Base-by-base conservation (phyloP, 2,329 filamentous ascomycete species). In the Scytalidium lignicola region DNA sequence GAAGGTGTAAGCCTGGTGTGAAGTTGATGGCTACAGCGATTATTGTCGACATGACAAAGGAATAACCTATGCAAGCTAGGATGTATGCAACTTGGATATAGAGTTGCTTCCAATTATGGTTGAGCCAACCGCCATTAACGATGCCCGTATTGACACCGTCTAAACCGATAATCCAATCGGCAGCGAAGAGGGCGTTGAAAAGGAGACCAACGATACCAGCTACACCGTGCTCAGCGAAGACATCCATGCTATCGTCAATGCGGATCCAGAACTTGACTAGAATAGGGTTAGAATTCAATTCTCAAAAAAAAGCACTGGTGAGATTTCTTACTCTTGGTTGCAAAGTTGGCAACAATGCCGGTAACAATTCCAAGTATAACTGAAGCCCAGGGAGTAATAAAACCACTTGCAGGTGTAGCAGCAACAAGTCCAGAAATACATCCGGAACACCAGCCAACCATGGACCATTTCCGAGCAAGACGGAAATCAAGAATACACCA, bases 401-500 rank as follows among this genome's bases (percentile, higher is more conserved):
- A 84, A 59, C 83, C 83, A 40, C 82, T 85, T 21, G 83, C 82
- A 15, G 83, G 83, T 23, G 83, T 86, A 44, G 83, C 83, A 51
- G 83, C 81, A 44, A 87, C 83, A 43, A 86, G 82, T 49, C 83
- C 83, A 21, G 82, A 86, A 57, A 87, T 87, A 57, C 79, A 80
- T 50, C 83, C 83, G 12, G 83, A 86, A 67, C 83, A 87, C 80
- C 83, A 86, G 58, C 83, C 83, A 55, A 86, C 83, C 70, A 86
- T 84, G 40, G 79, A 96, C 90, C 91, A 96, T 76, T 96, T 96
- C 70, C 84, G 84, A 51, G 90, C 90, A 51, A 97, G 82, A 53
- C 93, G 86, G 81, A 85, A 97, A 80, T 99, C 93, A 62, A 97
- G 89, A 43, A 97, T 71, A 62, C 91, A 90, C 93, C 93, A 99